Conservation (phyloP, 768 basidiomycete genomes). For the Trametes meyenii region DNA sequence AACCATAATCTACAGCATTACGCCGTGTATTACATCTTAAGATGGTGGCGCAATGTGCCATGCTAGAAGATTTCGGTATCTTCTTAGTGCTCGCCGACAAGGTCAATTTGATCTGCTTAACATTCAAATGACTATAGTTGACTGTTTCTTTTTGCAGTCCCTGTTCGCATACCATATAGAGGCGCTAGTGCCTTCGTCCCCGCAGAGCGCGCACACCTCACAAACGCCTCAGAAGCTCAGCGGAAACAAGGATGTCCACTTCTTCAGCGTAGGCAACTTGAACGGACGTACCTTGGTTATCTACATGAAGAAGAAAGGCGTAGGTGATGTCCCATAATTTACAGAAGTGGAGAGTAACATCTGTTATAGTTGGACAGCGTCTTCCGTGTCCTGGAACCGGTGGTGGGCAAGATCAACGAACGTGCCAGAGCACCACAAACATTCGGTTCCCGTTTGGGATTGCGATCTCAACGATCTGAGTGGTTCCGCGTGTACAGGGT, state of each 20-base stretch:
- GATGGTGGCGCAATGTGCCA: conserved; percentile 93
- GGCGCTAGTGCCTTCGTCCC: conserved; percentile 88
- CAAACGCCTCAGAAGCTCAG: conserved; percentile 91
- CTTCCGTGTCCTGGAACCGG: conserved; percentile 96
- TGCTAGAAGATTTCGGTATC: conserved; percentile 95
- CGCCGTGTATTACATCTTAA: conserved; percentile 92
- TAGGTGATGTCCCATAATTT: conserved; percentile 32
- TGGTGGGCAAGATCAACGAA: conserved; percentile 87
- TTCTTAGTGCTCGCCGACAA: conserved; percentile 96
- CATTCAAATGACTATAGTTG: not conserved
- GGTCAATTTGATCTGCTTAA: conserved; percentile 39
- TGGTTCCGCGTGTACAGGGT: conserved; percentile 94
- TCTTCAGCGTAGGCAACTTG: conserved; percentile 91
- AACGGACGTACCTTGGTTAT: conserved; percentile 88
- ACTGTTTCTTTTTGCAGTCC: conserved; percentile 47
- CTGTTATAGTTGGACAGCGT: conserved; percentile 73
- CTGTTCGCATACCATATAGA: conserved; percentile 96
- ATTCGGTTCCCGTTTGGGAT: conserved; percentile 72
- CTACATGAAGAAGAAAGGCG: conserved; percentile 95
- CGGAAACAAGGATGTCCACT: conserved; percentile 90
- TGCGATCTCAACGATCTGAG: conserved; percentile 81
- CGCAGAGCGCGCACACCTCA: conserved; percentile 62
- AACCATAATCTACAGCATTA: conserved; percentile 57
- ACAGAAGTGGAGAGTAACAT: conserved; percentile 1
- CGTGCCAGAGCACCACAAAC: conserved; percentile 70